phyloP scores from a whole-genome alignment of 2,329 filamentous ascomycete genomes.

The Paracorniculantispora psalliotae region DNA sequence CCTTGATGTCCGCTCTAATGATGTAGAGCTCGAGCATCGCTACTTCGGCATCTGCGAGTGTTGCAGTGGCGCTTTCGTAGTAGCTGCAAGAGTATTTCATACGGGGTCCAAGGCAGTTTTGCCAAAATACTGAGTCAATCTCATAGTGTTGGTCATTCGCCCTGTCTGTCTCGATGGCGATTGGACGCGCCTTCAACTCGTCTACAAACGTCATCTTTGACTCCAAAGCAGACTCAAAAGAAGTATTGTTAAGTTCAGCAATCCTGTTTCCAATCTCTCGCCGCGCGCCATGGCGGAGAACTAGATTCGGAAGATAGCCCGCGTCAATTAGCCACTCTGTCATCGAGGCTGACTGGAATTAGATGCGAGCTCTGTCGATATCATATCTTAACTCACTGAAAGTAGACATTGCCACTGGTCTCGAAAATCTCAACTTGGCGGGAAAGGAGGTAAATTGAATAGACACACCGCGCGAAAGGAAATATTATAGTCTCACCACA shows the following conservation, averaged over 20 bases:
- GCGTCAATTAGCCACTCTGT: neutral
- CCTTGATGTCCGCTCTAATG: constrained; percentile 50
- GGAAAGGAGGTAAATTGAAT: neutral
- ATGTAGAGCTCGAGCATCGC: constrained; percentile 61
- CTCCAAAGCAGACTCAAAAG: neutral
- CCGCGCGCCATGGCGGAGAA: neutral
- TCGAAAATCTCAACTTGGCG: neutral
- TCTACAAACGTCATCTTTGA: neutral
- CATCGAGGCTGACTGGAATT: neutral
- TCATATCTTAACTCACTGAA: neutral
- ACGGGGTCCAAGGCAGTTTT: constrained; percentile 56
- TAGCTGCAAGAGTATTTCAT: constrained; percentile 68
- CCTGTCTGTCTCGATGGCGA: constrained; percentile 51
- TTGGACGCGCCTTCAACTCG: neutral
- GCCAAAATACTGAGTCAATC: constrained; percentile 59
- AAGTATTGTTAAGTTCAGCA: neutral
- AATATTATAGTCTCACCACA: neutral
- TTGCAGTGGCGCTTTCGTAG: constrained; percentile 57
- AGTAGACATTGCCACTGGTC: neutral
- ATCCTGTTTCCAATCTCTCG: neutral
- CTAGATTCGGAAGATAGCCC: neutral
- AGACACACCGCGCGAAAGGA: neutral
- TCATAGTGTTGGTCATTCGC: constrained; percentile 71
- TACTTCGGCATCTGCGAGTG: constrained; percentile 59
- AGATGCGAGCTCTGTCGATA: neutral